Evolutionary conservation across 1,139 yeast genomes (phyloP).

Genomic region (Suhomyces choctaworum): DNA sequence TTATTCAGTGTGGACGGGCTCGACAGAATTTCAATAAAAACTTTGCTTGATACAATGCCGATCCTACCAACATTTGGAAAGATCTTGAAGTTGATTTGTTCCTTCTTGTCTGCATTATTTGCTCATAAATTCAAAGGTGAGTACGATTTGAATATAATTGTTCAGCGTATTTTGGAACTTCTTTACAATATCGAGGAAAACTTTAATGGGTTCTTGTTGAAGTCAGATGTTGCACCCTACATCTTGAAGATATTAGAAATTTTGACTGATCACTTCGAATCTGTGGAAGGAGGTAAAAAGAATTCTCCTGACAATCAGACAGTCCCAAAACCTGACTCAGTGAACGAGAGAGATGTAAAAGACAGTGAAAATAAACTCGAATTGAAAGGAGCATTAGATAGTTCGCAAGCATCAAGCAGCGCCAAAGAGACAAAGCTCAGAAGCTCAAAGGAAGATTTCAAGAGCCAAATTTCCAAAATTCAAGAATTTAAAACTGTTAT

Average conservation of each 20-base stretch:
- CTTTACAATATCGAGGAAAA: conserved; percentile 35
- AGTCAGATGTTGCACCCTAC: conserved; percentile 42
- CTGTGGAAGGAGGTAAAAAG: not conserved
- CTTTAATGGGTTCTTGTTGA: conserved; percentile 42
- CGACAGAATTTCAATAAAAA: conserved; percentile 32
- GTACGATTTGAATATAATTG: conserved; percentile 15
- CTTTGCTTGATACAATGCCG: conserved; percentile 62
- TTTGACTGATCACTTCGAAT: conserved; percentile 20
- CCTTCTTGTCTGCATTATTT: conserved; percentile 25
- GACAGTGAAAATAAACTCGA: conserved; percentile 2
- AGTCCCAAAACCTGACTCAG: too few relatives aligned
- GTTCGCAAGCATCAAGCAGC: not conserved
- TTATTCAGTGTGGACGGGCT: conserved; percentile 46
- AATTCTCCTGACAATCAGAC: not conserved
- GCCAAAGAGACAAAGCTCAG: not conserved
- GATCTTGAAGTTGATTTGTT: conserved; percentile 43
- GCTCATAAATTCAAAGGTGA: conserved; percentile 26
- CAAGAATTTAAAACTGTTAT: conserved; percentile 33
- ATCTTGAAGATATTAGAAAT: conserved; percentile 37
- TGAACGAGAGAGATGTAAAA: not conserved
- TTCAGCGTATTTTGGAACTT: conserved; percentile 22
- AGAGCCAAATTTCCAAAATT: conserved; percentile 13
- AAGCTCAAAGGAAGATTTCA: not conserved
- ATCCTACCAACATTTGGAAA: conserved; percentile 59
- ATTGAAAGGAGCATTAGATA: not conserved